Evolutionary conservation across 2,329 filamentous ascomycete genomes (phyloP), one percentile per base, ranked within the genome.

Genomic region (Stagonosporopsis vannaccii): DNA sequence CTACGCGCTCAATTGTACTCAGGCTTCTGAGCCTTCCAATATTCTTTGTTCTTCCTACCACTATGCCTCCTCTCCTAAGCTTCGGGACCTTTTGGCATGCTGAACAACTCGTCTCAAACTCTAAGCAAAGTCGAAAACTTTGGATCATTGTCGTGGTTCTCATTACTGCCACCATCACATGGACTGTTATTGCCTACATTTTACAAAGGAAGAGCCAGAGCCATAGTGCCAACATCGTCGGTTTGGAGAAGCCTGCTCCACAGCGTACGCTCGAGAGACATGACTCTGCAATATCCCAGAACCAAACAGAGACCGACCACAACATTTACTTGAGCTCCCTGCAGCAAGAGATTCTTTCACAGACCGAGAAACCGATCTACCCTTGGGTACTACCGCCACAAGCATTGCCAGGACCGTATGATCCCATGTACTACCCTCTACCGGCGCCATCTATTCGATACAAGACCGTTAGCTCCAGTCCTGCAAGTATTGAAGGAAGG

Each of bases 351-450:
- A 50, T 55, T 11, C 61, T 65, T 41, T 19, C 42, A 32, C 47
- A 56, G 35, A 51, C 42, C n/a, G 47, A 56, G 6, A 56, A 52
- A 13, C 66, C 71, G 6, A 60, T 72, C n/a, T 68, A 73, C 51
- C 73, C 73, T 30, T 75, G 73, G 73, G 66, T 58, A 17, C 56
- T 60, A 22, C 68, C 71, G 13, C 72, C 72, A 20, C 64, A 70
- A 60, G 55, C 53, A 40, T 58, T 75, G 12, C 73, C 73, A 42
- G 72, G 72, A 22, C 73, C 73, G 25, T 74, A 75, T 43, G 71
- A 74, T 57, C 67, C 72, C 26, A 68, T 67, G 15, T 68, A 73
- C 41, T 75, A 70, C 49, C 73, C 73, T 44, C 59, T 70, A 17
- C 71, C 71, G 39, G 50, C 66, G 12, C 71, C 72, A 7, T 73